Conservation (phyloP, 2,329 filamentous ascomycete species). For the Paraphaeosphaeria sporulosa region DNA sequence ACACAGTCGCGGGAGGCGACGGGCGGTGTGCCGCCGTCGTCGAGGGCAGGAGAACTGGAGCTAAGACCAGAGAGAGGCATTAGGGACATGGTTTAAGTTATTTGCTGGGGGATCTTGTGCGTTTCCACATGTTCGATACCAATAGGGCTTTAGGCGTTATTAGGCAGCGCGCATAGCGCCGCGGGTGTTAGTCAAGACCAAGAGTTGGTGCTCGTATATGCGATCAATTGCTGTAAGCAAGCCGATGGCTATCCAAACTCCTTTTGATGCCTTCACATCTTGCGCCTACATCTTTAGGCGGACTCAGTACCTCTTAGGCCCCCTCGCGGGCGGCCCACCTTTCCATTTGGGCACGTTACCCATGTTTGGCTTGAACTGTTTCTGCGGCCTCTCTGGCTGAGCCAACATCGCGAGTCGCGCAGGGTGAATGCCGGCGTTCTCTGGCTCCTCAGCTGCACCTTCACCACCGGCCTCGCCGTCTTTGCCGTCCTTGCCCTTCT, state of each 20-base stretch:
- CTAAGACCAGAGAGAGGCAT: slow-evolving; percentile 2
- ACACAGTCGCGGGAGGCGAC: neutral
- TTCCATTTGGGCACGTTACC: slow-evolving; percentile 7
- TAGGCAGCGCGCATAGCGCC: neutral
- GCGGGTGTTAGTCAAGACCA: neutral
- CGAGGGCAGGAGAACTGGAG: slow-evolving; percentile 3
- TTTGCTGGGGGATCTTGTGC: neutral
- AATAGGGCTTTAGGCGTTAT: neutral
- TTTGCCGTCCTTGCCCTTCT: slow-evolving; percentile 24
- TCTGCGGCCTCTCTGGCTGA: slow-evolving; percentile 12
- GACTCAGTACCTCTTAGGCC: slow-evolving; percentile 5
- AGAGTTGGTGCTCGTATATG: neutral
- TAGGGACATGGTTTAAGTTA: neutral
- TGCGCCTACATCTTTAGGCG: neutral
- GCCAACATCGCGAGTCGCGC: slow-evolving; percentile 48
- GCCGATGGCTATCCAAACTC: neutral
- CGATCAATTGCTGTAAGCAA: neutral
- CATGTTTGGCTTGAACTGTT: slow-evolving; percentile 6
- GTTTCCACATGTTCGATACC: neutral
- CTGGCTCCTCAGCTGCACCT: slow-evolving; percentile 20
- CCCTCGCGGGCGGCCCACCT: slow-evolving; percentile 4
- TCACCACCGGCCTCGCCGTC: slow-evolving; percentile 19
- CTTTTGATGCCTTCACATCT: neutral
- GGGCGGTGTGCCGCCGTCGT: neutral
- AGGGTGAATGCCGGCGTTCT: slow-evolving; percentile 47